Evolutionary conservation across 371 early-diverging fungal genomes (phyloP), one percentile per base, ranked within the genome.

Genomic region (Mucor lusitanicus): DNA sequence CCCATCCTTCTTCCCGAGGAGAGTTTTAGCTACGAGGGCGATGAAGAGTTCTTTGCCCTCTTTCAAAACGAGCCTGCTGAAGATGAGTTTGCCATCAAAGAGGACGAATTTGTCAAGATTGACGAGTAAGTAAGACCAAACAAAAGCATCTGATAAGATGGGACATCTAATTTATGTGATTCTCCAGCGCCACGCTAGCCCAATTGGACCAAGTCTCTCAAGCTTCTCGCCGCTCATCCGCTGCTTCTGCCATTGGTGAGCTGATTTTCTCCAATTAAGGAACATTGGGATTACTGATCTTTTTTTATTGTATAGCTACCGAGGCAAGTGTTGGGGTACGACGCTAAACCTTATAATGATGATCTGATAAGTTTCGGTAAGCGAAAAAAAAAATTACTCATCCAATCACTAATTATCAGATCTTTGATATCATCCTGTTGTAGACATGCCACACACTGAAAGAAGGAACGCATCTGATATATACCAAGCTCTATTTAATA

Each of bases 21-120:
- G n/a, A 64, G 68, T 2, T 72, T 72, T 33, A 48, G 56, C 5
- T 72, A 72, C 48, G 72, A 53, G 12, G 50, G 50, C 37, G 63
- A 63, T 39, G 63, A 63, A 4, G 63, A 37, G 25, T 53, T 53
- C 1, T 53, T 27, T 13, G 53, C 53, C 15, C 0, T 53, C 0
- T 53, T 53, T 21, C 53, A 53, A 3, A 25, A 53, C 23, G 53
- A 53, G 6, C 13, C 21, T 1, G 23, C 9, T 15, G 63, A 63
- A 6, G 63, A 63, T n/a, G 63, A 63, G 6, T 21, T 27, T 5
- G 12, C 11, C 1, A 5, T 63, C 19, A 28, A 9, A 6, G 13
- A 50, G 1, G 37, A 63, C 37, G 40, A 37, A 5, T 37, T 23
- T 61, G 48, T 46, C 46, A 55, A 63, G 7, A 37, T 39, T 39